Base-by-base conservation (phyloP, 139 green algal species). In the Haematococcus sp. region DNA sequence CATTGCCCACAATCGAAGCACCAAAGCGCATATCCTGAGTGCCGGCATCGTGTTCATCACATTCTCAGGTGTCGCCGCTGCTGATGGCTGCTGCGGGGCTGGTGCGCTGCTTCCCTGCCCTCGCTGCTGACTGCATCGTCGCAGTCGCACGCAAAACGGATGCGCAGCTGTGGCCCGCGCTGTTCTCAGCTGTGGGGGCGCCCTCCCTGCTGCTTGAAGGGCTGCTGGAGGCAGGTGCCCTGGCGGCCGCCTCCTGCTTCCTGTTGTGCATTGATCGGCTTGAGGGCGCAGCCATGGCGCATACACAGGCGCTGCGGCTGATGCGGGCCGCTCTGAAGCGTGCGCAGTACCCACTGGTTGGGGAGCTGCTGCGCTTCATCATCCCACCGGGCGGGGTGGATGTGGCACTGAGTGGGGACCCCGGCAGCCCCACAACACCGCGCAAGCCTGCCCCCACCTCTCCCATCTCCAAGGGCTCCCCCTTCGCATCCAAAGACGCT, bases 61-160 rank as follows among this genome's bases (percentile, higher is more conserved):
- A n/a, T 20, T 11, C 56, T 65, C 56, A 28, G 19, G 27, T 67
- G 60, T 66, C 17, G 44, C 44, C 34, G 40, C 49, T 60, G 25
- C 25, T 22, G 25, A 68, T 75, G 5, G 78, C 83, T 1, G 93
- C 91, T 30, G 86, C 87, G 0, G 68, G 86, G 30, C 82, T 98
- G n/a, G 81, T 98, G 25, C 81, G 87, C 13, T 78, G 70, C 49
- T 83, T 84, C 63, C 78, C 79, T 13, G 56, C 70, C 3, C 76
- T 87, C 49, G 92, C 81, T 35, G 74, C 81, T 0, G 94, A 98
- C 46, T 85, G 97, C 13, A 89, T 98, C 30, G 93, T 99, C 1
- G 89, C 80, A 43, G 94, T 99, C 15, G 91, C 93, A 35, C 87
- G 95, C 66, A 99, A 98, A 84, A 98, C 93, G 3, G 95, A 99